These are phyloP conservation scores for Narthecium ossifragum DNA, from an alignment of 106 monocot genomes.

Conservation along the genomic window DNA sequence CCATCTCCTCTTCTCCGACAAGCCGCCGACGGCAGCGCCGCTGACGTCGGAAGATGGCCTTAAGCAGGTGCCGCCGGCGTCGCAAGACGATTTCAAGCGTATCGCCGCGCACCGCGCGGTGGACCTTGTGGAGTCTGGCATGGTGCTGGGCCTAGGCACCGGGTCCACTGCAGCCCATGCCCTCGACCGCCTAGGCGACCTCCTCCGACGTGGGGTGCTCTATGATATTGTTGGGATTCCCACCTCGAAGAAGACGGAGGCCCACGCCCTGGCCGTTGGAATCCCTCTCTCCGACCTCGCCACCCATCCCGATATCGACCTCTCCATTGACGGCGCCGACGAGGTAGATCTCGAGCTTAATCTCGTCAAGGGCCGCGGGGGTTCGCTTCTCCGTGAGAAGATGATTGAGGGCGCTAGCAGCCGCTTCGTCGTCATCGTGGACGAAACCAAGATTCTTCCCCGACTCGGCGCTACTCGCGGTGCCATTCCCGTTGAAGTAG, in stretches of 20 bases:
- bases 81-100: constrained; percentile 74
- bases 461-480: constrained; percentile 47
- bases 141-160: constrained; percentile 82
- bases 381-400: constrained; percentile 86
- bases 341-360: constrained; percentile 79
- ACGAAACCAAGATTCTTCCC: constrained; percentile 66
- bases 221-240: constrained; percentile 67
- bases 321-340: constrained; percentile 90
- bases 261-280: constrained; percentile 41
- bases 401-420: constrained; percentile 75
- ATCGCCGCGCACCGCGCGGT: constrained; percentile 71
- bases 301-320: constrained; percentile 48
- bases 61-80: neutral
- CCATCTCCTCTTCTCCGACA: neutral
- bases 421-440: constrained; percentile 76
- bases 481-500: constrained; percentile 70
- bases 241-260: constrained; percentile 64
- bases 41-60: neutral
- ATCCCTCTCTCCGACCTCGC: constrained; percentile 65
- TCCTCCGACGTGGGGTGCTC: constrained; percentile 48
- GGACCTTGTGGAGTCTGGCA: constrained; percentile 59
- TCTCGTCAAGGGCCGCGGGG: constrained; percentile 87
- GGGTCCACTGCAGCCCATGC: constrained; percentile 88
- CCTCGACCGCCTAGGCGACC: constrained; percentile 64
- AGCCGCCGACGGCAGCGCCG: neutral